Evolutionary conservation across 2,329 filamentous ascomycete genomes (phyloP), one percentile per base, ranked within the genome.

Genomic region (Tolypocladium nubicola): DNA sequence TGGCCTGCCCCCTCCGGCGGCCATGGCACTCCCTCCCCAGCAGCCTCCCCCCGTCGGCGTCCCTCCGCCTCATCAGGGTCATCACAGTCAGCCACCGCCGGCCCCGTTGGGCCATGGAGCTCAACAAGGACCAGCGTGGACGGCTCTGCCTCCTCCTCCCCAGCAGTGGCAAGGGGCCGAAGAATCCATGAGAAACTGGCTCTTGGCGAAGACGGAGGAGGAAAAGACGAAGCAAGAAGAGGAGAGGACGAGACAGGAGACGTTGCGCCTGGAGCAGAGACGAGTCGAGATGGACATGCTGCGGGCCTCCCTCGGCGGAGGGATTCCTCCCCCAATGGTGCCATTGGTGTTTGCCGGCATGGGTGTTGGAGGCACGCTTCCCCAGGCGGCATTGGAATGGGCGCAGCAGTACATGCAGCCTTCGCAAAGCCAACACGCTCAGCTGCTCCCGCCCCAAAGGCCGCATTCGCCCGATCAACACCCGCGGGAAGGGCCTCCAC

Each of bases 311-410:
- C 70, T 91, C 56, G 77, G 79, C 56, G 83, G 85, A 41, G 87
- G 88, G 13, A 83, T 92, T 54, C 88, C 88, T 11, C 87, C 88
- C 14, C 79, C 85, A 40, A 83, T 91, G 79, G 80, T 91, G 33
- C 88, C 88, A 8, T 74, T 90, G 59, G 84, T 92, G 30, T 90
- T 92, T 70, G 82, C 85, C 14, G 85, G 86, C 49, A 86, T 90
- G 78, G 81, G 81, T 52, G 63, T 62, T 30, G 85, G 85, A 43
- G 84, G 83, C 40, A 75, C 77, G 56, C 70, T 87, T 35, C 77
- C 85, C 23, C 83, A 82, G 61, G 77, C 80, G 38, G 81, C 82
- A 4, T 64, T 88, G 56, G 87, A 90, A 67, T 86, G 81, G 80
- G 81, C 83, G 14, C 86, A 89, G 66, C 85, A 88, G 65, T 84